Conservation (phyloP, 2,329 filamentous ascomycete genomes). For the Colletotrichum chrysophilum region DNA sequence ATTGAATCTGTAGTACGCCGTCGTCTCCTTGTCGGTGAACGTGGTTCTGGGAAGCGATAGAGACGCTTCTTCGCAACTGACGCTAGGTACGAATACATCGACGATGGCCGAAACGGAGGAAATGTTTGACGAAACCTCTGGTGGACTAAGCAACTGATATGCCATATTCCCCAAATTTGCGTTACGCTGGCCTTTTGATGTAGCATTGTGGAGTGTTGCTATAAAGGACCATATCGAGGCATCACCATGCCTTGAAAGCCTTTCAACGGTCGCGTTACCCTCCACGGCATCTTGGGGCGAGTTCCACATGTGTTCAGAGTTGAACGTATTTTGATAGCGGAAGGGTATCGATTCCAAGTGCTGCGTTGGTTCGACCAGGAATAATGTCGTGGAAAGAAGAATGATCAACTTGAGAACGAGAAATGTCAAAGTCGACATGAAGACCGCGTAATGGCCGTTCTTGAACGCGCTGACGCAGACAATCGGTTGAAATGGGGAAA, state of each 20-base stretch:
- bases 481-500: not conserved
- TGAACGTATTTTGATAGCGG: rapidly evolving
- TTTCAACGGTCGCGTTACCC: no score
- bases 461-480: rapidly evolving
- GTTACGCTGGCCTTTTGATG: no score
- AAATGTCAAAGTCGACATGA: rapidly evolving
- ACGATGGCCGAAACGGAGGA: rapidly evolving
- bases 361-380: not conserved
- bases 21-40: no score
- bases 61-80: no score
- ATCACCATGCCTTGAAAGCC: no score
- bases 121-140: rapidly evolving
- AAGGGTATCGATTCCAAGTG: no score
- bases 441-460: not conserved
- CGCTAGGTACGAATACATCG: no score
- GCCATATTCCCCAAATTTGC: no score
- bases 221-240: no score
- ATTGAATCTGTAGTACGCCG: rapidly evolving
- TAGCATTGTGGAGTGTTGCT: no score
- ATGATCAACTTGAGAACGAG: not conserved
- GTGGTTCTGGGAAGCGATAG: rapidly evolving
- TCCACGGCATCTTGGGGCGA: not conserved
- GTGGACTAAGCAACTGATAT: no score
- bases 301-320: rapidly evolving
- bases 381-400: not conserved